Evolutionary conservation across 179 eudicot species (phyloP).

Genomic region (Nepenthes alata): DNA sequence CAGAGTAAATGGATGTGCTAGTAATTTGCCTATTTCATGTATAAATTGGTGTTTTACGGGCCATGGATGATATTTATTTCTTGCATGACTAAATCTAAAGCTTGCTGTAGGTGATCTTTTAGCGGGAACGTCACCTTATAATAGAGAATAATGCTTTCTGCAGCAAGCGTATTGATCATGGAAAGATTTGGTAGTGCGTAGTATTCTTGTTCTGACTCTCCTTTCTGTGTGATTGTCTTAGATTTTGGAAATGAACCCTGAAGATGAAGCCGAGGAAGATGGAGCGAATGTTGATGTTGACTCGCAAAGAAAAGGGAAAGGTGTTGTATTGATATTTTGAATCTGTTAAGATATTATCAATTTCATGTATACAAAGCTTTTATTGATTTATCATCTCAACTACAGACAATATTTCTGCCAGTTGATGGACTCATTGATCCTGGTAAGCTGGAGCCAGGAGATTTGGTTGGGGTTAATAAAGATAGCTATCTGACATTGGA

Average conservation of each 20-base stretch:
- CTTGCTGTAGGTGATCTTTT: too few relatives aligned
- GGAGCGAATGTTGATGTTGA: slow-evolving; percentile 96
- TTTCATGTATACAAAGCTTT: not conserved
- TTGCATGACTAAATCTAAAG: too few relatives aligned
- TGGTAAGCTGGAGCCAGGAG: slow-evolving; percentile 86
- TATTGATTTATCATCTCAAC: slow-evolving; percentile 1
- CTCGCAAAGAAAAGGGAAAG: slow-evolving; percentile 95
- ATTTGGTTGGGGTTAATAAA: slow-evolving; percentile 94
- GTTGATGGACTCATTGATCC: slow-evolving; percentile 98
- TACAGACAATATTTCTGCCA: slow-evolving; percentile 91
- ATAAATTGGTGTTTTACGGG: too few relatives aligned
- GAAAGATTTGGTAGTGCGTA: too few relatives aligned
- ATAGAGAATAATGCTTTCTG: too few relatives aligned
- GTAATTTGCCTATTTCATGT: too few relatives aligned
- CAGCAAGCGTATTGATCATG: too few relatives aligned
- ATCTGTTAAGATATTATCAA: not conserved
- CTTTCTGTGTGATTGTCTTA: slow-evolving; percentile 8
- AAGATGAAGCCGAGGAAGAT: slow-evolving; percentile 97
- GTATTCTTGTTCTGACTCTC: not conserved
- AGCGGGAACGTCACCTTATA: too few relatives aligned
- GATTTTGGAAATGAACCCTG: slow-evolving; percentile 97
- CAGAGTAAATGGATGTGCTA: too few relatives aligned
- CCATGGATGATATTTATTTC: too few relatives aligned
- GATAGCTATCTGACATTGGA: slow-evolving; percentile 93
- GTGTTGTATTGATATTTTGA: slow-evolving; percentile 52